A percentile compares a stretch with the other conserved stretches of the same genome.
phyloP scores from a whole-genome alignment of 2,329 filamentous ascomycete genomes.

The Colletotrichum shisoi region DNA sequence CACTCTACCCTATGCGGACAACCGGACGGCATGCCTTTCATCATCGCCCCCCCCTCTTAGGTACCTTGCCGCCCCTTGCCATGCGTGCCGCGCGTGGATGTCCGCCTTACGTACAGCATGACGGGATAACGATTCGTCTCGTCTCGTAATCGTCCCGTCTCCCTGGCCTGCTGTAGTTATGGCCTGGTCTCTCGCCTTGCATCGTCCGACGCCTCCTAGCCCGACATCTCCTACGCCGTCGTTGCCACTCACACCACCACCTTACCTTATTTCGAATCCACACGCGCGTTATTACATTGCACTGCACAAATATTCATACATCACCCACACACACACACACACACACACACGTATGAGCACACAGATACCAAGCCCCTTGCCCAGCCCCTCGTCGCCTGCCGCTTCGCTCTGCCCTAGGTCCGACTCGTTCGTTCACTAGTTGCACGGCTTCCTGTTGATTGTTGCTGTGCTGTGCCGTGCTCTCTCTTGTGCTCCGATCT shows the following conservation, averaged over 20 bases:
- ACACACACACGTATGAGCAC: neutral
- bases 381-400: constrained; percentile 22
- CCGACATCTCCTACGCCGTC: constrained; percentile 7
- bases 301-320: neutral
- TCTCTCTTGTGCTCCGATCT: neutral
- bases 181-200: constrained; percentile 24
- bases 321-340: constrained; percentile 24
- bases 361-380: constrained; percentile 22
- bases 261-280: constrained; percentile 24
- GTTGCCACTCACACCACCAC: constrained; percentile 12
- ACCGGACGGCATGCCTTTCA: neutral
- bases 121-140: constrained; percentile 13
- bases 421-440: neutral
- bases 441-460: constrained; percentile 9
- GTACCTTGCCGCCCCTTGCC: constrained; percentile 11
- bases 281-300: constrained; percentile 12
- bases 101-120: constrained; percentile 7
- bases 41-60: neutral
- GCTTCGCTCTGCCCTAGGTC: constrained; percentile 12
- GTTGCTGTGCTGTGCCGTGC: constrained; percentile 25
- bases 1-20: neutral
- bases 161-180: constrained; percentile 27
- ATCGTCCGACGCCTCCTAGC: constrained; percentile 14
- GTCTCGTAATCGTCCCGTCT: constrained; percentile 28
- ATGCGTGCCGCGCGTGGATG: neutral